phyloP scores from a whole-genome alignment of 257 asterid species.

The Solanum gandarillasii region DNA sequence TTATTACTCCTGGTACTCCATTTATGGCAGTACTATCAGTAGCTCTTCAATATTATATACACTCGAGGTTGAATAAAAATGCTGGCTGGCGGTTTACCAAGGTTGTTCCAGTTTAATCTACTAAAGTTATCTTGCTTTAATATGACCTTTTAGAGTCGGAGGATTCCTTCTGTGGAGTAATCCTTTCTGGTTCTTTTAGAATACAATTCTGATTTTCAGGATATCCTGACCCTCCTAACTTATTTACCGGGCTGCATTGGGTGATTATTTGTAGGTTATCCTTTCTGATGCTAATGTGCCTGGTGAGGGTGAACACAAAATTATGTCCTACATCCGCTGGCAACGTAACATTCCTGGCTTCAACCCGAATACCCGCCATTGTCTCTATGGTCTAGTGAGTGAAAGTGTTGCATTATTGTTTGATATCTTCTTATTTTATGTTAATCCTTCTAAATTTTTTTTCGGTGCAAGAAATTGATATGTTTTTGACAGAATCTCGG shows the following conservation, averaged over 20 bases:
- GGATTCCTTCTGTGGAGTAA: constrained; percentile 26
- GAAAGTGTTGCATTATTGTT: constrained; percentile 1
- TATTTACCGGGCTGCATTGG: constrained; percentile 52
- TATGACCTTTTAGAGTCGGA: constrained; percentile 10
- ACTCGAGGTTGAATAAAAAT: constrained; percentile 61
- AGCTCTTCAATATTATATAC: constrained; percentile 90
- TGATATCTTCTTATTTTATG: neutral
- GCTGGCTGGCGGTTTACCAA: constrained; percentile 84
- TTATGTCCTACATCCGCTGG: constrained; percentile 86
- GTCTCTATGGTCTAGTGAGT: constrained; percentile 94
- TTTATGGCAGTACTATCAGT: constrained; percentile 89
- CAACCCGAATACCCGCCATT: constrained; percentile 88
- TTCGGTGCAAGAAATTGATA: neutral
- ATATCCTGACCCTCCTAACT: constrained; percentile 23
- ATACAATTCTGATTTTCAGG: constrained; percentile 31
- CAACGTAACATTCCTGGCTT: constrained; percentile 91
- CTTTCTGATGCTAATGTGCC: constrained; percentile 97
- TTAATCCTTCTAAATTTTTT: neutral
- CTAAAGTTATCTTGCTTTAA: neutral
- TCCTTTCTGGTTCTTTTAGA: constrained; percentile 19
- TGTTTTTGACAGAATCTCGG: constrained; percentile 1
- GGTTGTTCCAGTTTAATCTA: constrained; percentile 34
- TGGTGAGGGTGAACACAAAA: constrained; percentile 98
- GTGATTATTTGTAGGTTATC: constrained; percentile 74
- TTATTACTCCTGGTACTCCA: constrained; percentile 93